Base-by-base conservation (phyloP, 2,329 filamentous ascomycete species). In the Penicillium sp. region DNA sequence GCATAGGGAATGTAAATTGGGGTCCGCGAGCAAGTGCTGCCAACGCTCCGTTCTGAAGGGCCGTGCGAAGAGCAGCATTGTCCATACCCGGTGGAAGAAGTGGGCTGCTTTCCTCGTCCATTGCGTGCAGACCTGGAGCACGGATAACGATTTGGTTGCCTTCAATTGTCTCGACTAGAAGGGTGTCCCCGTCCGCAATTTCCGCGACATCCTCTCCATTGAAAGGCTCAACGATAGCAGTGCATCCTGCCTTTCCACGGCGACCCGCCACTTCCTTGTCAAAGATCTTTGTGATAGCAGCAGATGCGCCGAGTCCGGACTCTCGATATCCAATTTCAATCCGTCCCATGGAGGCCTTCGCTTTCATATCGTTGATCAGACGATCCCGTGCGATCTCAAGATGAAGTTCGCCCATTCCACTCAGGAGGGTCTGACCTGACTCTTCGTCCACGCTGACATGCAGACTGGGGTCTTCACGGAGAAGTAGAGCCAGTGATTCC, bases 251-350 rank as follows among this genome's bases (percentile, higher is more conserved):
- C 68, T 85, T 91, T 8, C 89, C 88, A 41, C 83, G 77, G 65
- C 90, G 93, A 42, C 90, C 89, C 6, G 88, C 89, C 18, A 96
- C 84, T 4, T 88, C 84, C 41, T 86, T 87, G 63, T 96, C 90
- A 65, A 91, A 91, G 4, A 85, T 75, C 47, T 82, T 81, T 23
- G 81, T 83, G 34, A 85, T 80, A 0, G 82, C 74, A 0, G 70
- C 68, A 0, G 85, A 86, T 0, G 79, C 64, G 3, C 77, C 76
- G 0, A 85, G 83, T 9, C 94, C 76, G 44, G 86, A 87, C 74
- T 99, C 94, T 49, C 95, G 87, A 73, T 97, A 99, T 61, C 95
- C 91, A 54, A 99, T 96, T 64, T 96, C 89, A 57, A 99, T 95
- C 48, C 85, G 86, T 12, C 93, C 92, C 78, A 96, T 96, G 16